Conservation (phyloP, 2,329 filamentous ascomycete species). For the Xylariaceae sp. region DNA sequence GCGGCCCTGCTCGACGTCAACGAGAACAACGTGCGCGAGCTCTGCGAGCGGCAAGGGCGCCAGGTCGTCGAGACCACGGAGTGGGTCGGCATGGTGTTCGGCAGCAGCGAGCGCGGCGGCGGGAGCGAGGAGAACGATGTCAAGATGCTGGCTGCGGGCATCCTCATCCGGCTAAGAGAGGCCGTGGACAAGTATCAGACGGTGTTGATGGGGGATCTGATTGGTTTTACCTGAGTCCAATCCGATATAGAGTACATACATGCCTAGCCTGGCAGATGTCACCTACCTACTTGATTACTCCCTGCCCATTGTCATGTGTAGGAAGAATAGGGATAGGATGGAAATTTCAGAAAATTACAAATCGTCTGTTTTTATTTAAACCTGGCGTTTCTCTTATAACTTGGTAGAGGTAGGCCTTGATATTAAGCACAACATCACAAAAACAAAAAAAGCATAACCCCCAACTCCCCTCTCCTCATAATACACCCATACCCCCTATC, state of each 20-base stretch:
- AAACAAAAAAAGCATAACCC: no score
- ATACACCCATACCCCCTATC: no score
- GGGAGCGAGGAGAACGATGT: slow-evolving; percentile 70
- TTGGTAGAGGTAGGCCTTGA: no score
- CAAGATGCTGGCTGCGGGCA: slow-evolving; percentile 70
- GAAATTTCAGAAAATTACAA: no score
- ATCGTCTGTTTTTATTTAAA: no score
- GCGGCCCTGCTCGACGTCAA: slow-evolving; percentile 80
- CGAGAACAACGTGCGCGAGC: slow-evolving; percentile 59
- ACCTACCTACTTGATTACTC: neutral
- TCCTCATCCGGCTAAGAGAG: slow-evolving; percentile 72
- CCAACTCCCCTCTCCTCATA: no score
- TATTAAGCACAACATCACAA: no score
- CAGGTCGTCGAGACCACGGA: slow-evolving; percentile 81
- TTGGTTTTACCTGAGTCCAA: slow-evolving; percentile 35
- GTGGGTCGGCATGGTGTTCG: slow-evolving; percentile 77
- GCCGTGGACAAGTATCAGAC: slow-evolving; percentile 77
- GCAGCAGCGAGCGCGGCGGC: slow-evolving; percentile 42
- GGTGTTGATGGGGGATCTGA: slow-evolving; percentile 65
- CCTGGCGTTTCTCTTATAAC: no score
- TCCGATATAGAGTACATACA: no score
- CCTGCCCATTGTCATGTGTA: no score
- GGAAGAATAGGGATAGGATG: no score
- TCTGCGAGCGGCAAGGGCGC: slow-evolving; percentile 69
- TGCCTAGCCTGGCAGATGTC: no score